Percentiles rank a stretch among this genome's conserved stretches.
These are phyloP conservation scores for Fusarium chlamydosporum DNA, from an alignment of 2,329 filamentous ascomycete species.

Conservation along the genomic window DNA sequence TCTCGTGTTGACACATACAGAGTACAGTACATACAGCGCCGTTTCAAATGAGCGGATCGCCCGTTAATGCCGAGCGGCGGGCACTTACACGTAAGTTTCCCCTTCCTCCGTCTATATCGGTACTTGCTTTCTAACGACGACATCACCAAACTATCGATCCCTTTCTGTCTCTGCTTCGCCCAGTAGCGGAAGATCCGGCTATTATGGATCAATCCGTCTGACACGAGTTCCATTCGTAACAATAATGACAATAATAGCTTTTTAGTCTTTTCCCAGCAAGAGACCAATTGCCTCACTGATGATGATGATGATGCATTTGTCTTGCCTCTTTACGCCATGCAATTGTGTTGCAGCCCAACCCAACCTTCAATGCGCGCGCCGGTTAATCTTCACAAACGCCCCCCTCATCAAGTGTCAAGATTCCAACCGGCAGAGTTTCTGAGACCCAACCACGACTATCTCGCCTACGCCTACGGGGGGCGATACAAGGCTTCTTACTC, in stretches of 20 bases:
- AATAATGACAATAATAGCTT: background rate
- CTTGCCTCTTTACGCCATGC: constrained; percentile 23
- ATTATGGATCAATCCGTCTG: constrained; percentile 31
- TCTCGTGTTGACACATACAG: constrained; percentile 44
- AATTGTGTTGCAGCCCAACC: background rate
- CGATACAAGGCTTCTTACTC: constrained; percentile 20
- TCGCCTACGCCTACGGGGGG: constrained; percentile 38
- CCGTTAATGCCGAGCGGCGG: constrained; percentile 34
- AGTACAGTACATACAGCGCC: constrained; percentile 34
- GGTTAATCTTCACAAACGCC: constrained; percentile 11
- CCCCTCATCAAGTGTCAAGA: constrained; percentile 1
- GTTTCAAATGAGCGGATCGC: constrained; percentile 37
- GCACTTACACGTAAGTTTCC: constrained; percentile 41
- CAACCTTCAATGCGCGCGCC: constrained; percentile 4
- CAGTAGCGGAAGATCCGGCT: constrained; percentile 36
- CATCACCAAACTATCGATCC: constrained; percentile 13
- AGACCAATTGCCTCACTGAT: constrained; percentile 24
- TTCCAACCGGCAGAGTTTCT: background rate
- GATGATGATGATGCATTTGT: constrained; percentile 18
- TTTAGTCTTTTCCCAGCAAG: background rate
- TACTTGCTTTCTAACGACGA: constrained; percentile 36
- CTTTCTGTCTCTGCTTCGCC: constrained; percentile 12
- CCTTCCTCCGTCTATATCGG: constrained; percentile 12
- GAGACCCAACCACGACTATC: constrained; percentile 22
- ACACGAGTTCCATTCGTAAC: constrained; percentile 36